phyloP scores from a whole-genome alignment of 306 rosid genomes.

The Rosa lucieae region DNA sequence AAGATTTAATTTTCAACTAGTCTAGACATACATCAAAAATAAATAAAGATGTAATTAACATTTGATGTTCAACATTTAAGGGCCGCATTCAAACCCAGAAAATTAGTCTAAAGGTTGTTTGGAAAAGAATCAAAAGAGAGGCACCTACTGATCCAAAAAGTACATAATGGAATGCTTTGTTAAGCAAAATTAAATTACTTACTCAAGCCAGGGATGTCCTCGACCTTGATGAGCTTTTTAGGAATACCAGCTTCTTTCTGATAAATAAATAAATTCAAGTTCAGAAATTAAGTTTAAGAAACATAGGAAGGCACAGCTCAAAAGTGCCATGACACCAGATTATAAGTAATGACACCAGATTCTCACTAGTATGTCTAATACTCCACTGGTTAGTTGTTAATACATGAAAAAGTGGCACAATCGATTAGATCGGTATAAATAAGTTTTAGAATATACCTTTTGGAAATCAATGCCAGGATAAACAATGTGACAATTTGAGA shows the following conservation, averaged over 20 bases:
- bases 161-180: background rate
- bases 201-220: constrained; percentile 95
- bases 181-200: constrained; percentile 39
- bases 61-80: background rate
- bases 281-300: constrained; percentile 13
- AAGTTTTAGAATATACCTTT: constrained; percentile 51
- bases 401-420: background rate
- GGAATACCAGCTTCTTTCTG: constrained; percentile 96
- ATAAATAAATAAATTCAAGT: constrained; percentile 17
- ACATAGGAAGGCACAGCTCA: constrained; percentile 18
- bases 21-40: background rate
- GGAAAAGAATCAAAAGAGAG: background rate
- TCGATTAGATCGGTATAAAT: background rate
- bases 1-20: background rate
- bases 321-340: background rate
- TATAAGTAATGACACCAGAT: constrained; percentile 4
- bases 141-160: background rate
- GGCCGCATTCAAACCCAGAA: background rate
- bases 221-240: constrained; percentile 58
- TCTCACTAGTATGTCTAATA: constrained; percentile 7
- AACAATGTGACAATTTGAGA: constrained; percentile 94
- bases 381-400: background rate
- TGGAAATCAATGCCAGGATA: constrained; percentile 77
- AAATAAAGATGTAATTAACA: background rate
- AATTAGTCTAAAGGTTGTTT: background rate